Base-by-base conservation (phyloP, 1,139 yeast genomes). In the Kurtzmaniella quercitrusa region DNA sequence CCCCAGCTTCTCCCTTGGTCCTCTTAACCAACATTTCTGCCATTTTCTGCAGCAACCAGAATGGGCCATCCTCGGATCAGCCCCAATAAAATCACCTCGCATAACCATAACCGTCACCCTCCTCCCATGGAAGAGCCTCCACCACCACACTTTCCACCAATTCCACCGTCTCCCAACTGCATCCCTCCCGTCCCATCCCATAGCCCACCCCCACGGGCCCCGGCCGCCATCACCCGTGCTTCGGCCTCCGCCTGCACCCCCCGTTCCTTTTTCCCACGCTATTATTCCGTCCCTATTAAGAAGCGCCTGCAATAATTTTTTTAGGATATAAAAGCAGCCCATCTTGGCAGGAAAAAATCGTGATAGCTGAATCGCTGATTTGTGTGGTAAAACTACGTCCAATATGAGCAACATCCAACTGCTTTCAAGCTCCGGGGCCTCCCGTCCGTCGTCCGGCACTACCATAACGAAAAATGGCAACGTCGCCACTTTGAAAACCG, bases 381-480 rank as follows among this genome's bases (percentile, higher is more conserved):
- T 21, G 8, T 4, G 23, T 21, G 8, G 8, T 21, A 21, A 24
- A 12, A 23, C 25, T 37, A 15, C n/a, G 12, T 14, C 16, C 9
- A 18, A n/a, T 8, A 43, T 43, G 46, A 43, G 46, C 34, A 37
- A 38, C 7, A 37, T 42, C 15, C 41, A 42, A 17, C 38, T 45
- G 23, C 4, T 43, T 7, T 34, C 37, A 4, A 29, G 40, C 23
- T 12, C 45, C 15, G 31, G 31, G 4, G 24, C 15, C 25, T 24
- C 45, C 17, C 39, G 48, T 41, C n/a, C 46, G n/a, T 31, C 58
- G 15, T 44, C 56, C 18, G 43, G 57, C 37, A 23, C 46, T 17
- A 24, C 50, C 25, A 56, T 66, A 47, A 55, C 60, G 38, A 63
- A 63, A 51, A 48, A 48, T 17, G 75, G 75, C 31, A 70, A 70